Evolutionary conservation across 768 basidiomycete genomes (phyloP).

Genomic region (Cyclocybe aegerita): DNA sequence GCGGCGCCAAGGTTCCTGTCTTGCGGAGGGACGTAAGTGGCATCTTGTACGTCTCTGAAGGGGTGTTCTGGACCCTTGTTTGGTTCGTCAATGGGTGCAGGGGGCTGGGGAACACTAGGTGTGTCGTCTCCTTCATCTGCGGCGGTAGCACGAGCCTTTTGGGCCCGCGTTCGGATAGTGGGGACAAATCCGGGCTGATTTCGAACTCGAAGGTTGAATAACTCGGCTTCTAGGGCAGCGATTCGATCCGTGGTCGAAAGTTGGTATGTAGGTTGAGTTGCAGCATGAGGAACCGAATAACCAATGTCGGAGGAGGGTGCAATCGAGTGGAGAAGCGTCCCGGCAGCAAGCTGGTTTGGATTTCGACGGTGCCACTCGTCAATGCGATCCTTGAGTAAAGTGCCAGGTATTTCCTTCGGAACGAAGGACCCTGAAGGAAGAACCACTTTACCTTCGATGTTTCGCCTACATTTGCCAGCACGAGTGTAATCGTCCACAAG

Average conservation of each 20-base stretch:
- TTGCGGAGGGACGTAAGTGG: slow-evolving; percentile 14
- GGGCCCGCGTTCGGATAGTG: slow-evolving; percentile 5
- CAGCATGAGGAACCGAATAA: background rate
- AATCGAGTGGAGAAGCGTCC: background rate
- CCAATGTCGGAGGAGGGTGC: background rate
- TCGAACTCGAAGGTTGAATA: slow-evolving; percentile 5
- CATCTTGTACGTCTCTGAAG: slow-evolving; percentile 12
- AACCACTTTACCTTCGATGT: slow-evolving; percentile 21
- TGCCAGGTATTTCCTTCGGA: slow-evolving; percentile 11
- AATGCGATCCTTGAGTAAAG: slow-evolving; percentile 4
- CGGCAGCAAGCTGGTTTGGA: slow-evolving; percentile 10
- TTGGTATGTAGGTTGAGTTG: background rate
- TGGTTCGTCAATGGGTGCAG: background rate
- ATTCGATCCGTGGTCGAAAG: slow-evolving; percentile 6
- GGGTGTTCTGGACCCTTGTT: slow-evolving; percentile 8
- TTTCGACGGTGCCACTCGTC: slow-evolving; percentile 18
- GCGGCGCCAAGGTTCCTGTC: slow-evolving; percentile 10
- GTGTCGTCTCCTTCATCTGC: background rate
- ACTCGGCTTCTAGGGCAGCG: slow-evolving; percentile 9
- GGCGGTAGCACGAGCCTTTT: background rate
- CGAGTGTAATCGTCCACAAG: slow-evolving; percentile 16
- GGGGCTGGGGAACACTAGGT: background rate
- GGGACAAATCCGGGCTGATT: slow-evolving; percentile 1
- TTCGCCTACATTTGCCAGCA: slow-evolving; percentile 18
- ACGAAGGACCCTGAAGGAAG: slow-evolving; percentile 22